Percentiles rank a stretch among this genome's conserved stretches.
Conservation (phyloP, 306 rosid genomes). For the Pachyrhizus erosus region DNA sequence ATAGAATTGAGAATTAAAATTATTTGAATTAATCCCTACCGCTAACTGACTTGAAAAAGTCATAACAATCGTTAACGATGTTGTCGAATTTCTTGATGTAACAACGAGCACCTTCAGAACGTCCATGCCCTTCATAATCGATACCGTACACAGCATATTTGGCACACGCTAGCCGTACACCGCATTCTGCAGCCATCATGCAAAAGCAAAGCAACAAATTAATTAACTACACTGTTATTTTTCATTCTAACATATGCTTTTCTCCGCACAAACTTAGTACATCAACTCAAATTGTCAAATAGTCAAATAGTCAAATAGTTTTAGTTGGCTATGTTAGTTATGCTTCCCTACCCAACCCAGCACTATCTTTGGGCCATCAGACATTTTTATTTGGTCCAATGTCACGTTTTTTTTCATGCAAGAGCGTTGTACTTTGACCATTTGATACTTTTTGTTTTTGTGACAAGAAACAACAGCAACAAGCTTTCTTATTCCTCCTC, state of each 20-base stretch:
- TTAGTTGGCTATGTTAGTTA: too few species aligned
- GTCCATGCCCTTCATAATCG: constrained; percentile 93
- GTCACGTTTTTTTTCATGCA: too few species aligned
- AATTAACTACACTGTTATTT: background rate
- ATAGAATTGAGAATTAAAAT: background rate
- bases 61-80: constrained; percentile 70
- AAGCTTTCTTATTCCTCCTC: too few species aligned
- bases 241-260: background rate
- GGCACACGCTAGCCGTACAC: constrained; percentile 67
- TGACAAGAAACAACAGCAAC: too few species aligned
- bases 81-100: constrained; percentile 80
- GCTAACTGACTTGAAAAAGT: constrained; percentile 67
- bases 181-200: constrained; percentile 62
- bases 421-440: too few species aligned
- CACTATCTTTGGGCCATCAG: too few species aligned
- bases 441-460: too few species aligned
- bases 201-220: background rate
- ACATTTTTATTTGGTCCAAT: too few species aligned
- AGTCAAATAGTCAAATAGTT: too few species aligned
- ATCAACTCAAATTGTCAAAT: too few species aligned
- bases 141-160: constrained; percentile 84
- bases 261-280: too few species aligned
- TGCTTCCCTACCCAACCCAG: too few species aligned
- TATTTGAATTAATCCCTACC: constrained; percentile 52
- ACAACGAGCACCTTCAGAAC: constrained; percentile 86